Base-by-base conservation (phyloP, 2,329 filamentous ascomycete genomes). In the Phialemonium atrogriseum region DNA sequence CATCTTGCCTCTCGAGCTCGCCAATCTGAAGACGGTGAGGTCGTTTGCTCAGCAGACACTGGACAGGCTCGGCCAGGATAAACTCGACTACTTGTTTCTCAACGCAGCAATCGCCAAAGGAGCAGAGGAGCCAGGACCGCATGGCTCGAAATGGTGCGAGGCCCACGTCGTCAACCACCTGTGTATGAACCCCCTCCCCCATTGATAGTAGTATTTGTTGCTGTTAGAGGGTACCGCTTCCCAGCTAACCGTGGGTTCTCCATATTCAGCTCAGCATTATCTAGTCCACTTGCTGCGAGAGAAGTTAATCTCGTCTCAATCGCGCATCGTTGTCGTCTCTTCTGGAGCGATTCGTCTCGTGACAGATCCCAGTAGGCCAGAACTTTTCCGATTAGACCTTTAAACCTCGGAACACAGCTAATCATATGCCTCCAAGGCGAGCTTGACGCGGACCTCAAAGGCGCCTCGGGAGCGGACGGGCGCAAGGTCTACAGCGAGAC, bases 91-190 rank as follows among this genome's bases (percentile, higher is more conserved):
- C 34, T 40, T 73, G 5, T 25, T 73, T 11, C 48, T 73, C 16
- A 72, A 71, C 35, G 69, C 69, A 0, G 69, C 43, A 10, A 53
- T 63, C n/a, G 50, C 43, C 17, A 58, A 58, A n/a, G 40, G 40
- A 1, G 51, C 58, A 0, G 48, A 56, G 8, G 46, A 51, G 10
- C 51, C 55, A 7, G 55, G 56, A 0, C 54, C 58, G 0, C 40
- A 58, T 31, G 62, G 60, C 3, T 64, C 59, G 2, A 62, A 62
- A 42, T 73, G 68, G 68, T 66, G 62, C 42, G 64, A 72, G 46
- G 23, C 56, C 0, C 59, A 64, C 18, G 47, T 72, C 11, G 67
- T 73, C 13, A 73, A 73, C 37, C 66, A 71, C 34, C 52, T 72
- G 7, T 63, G 68, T 71, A 32, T 42, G 60, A 14, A 14, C 5